Evolutionary conservation across 2,329 filamentous ascomycete genomes (phyloP).

Genomic region (Paecilomyces formosus): DNA sequence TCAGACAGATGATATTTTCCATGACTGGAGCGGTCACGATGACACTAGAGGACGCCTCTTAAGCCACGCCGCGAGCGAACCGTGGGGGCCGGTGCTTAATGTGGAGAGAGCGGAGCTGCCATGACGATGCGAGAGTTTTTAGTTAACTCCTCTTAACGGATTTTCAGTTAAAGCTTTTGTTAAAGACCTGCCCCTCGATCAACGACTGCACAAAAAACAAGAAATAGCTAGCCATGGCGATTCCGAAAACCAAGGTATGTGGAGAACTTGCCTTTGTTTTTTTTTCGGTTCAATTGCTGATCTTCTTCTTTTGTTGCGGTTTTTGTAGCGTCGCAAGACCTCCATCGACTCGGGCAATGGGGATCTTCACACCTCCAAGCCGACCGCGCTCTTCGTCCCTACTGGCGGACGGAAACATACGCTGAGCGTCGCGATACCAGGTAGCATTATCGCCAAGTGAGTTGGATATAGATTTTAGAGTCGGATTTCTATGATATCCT

Average conservation of each 20-base stretch:
- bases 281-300: neutral
- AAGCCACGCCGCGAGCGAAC: neutral
- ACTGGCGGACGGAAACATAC: slow-evolving; percentile 62
- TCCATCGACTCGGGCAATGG: neutral
- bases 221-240: neutral
- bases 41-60: neutral
- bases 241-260: neutral
- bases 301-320: neutral
- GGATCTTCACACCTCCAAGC: slow-evolving; percentile 50
- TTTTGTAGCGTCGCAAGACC: neutral
- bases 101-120: neutral
- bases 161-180: neutral
- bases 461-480: slow-evolving; percentile 8
- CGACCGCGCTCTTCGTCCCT: slow-evolving; percentile 61
- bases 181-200: neutral
- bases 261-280: neutral
- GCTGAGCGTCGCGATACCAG: slow-evolving; percentile 68
- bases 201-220: neutral
- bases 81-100: neutral
- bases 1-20: too few relatives aligned
- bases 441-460: slow-evolving; percentile 69
- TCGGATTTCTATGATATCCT: neutral
- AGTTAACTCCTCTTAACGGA: neutral
- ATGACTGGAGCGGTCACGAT: neutral
- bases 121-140: neutral